Base-by-base conservation (phyloP, 2,329 filamentous ascomycete genomes). In the Colletotrichum lindemuthianum region DNA sequence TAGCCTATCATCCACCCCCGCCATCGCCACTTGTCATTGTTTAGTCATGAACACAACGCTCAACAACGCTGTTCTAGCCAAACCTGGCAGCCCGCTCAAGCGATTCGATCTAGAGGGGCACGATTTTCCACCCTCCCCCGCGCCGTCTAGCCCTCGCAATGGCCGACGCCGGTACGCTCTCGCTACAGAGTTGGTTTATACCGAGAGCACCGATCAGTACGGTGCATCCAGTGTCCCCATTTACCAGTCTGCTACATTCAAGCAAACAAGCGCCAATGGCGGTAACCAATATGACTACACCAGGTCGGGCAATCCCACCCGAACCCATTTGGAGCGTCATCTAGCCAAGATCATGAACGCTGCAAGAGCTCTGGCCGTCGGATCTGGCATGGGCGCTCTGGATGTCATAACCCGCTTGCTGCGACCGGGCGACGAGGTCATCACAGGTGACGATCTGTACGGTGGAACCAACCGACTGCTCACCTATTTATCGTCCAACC, bases 321-420 rank as follows among this genome's bases (percentile, higher is more conserved):
- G 96, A 69, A 97, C 95, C 39, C 96, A 99, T 74, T 88, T 99
- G 68, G 96, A 99, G 82, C 89, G 95, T 64, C 96, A 99, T 78
- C 84, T 99, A 72, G 96, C 96, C 74, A 99, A 99, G 86, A 97
- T 99, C 76, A 99, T 99, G 96, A 94, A 92, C 71, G 96, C 96
- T 49, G 89, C 89, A 72, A 91, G 96, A 60, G 92, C 93, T 9
- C 87, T 99, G 54, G 95, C 96, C 52, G 95, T 98, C 48, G 93
- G 94, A 58, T 98, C 95, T 1, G 96, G 96, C 63, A 99, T 99
- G 96, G 96, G 93, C 57, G 96, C 96, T 32, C 83, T 98, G 72
- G 96, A 99, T 78, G 95, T 99, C 68, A 97, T 99, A 70, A 96
- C 93, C 13, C 90, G 96, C 58, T 83, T 98, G 12, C 84, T 99